Evolutionary conservation across 169 alveolate species (phyloP).

Genomic region (Plasmodium berghei): DNA sequence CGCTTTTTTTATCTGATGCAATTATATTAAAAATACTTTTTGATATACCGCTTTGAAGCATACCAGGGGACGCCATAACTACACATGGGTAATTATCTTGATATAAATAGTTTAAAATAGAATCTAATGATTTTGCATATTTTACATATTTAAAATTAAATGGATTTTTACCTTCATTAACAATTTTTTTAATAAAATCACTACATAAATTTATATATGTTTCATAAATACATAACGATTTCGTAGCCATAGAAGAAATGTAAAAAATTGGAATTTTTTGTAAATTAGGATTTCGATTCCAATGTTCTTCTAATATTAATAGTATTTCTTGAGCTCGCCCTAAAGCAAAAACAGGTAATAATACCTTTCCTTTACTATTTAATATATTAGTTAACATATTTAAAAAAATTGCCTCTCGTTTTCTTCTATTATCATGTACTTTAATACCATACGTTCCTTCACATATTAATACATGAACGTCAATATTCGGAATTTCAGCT

Average conservation of each 20-base stretch:
- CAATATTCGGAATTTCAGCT: conserved; percentile 96
- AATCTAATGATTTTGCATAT: conserved; percentile 87
- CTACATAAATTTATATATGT: conserved; percentile 97
- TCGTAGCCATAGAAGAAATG: conserved; percentile 95
- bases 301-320: conserved; percentile 95
- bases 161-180: conserved; percentile 92
- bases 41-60: conserved; percentile 97
- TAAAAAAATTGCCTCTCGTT: conserved; percentile 95
- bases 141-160: conserved; percentile 92
- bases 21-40: conserved; percentile 95
- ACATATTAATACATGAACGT: conserved; percentile 96
- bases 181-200: conserved; percentile 90
- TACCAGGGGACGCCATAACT: conserved; percentile 99
- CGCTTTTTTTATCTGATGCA: conserved; percentile 95
- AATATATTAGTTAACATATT: conserved; percentile 85
- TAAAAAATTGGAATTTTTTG: conserved; percentile 95
- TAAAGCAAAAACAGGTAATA: conserved; percentile 96
- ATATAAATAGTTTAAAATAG: conserved; percentile 75
- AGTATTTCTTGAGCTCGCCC: conserved; percentile 97
- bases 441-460: conserved; percentile 98
- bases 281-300: conserved; percentile 93
- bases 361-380: conserved; percentile 93
- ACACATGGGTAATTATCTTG: conserved; percentile 92
- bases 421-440: conserved; percentile 96
- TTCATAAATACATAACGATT: conserved; percentile 95